These are phyloP conservation scores for Erythrobasidium hasegawianum DNA, from an alignment of 1,284 basidiomycete species.

Conservation along the genomic window DNA sequence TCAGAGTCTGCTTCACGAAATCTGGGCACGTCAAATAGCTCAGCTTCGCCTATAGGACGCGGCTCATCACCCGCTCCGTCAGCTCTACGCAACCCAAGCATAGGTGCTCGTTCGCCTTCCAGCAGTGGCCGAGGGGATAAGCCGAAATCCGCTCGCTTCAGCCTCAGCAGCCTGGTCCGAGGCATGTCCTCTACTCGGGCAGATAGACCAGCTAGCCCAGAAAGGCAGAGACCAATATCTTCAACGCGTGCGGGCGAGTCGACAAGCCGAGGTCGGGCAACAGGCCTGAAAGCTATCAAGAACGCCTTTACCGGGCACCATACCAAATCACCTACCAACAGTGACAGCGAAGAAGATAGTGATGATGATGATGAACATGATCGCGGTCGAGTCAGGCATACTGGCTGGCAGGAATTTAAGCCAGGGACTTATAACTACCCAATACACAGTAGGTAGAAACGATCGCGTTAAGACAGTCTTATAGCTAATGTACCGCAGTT, in stretches of 20 bases:
- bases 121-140: background rate
- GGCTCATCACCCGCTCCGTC: background rate
- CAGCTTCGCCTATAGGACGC: too few relatives aligned
- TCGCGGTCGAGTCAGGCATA: conserved; percentile 34
- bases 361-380: conserved; percentile 33
- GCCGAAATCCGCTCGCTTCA: conserved; percentile 27
- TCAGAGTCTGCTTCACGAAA: too few relatives aligned
- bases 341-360: conserved; percentile 34
- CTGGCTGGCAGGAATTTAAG: conserved; percentile 83
- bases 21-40: too few relatives aligned
- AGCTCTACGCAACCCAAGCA: conserved; percentile 6
- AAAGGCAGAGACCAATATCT: background rate
- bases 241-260: conserved; percentile 4
- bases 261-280: conserved; percentile 48
- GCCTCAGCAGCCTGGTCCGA: conserved; percentile 22
- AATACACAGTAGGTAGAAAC: conserved; percentile 53
- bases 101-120: background rate
- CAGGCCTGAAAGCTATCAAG: conserved; percentile 50
- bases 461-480: too few relatives aligned
- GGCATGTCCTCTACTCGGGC: conserved; percentile 16
- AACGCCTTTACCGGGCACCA: conserved; percentile 44
- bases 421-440: conserved; percentile 88
- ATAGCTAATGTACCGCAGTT: conserved; percentile 59
- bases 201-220: conserved; percentile 3
- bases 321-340: background rate